A percentile compares a stretch with the other conserved stretches of the same genome.
phyloP scores from a whole-genome alignment of 2,329 filamentous ascomycete species.

The Pseudogymnoascus sp. region DNA sequence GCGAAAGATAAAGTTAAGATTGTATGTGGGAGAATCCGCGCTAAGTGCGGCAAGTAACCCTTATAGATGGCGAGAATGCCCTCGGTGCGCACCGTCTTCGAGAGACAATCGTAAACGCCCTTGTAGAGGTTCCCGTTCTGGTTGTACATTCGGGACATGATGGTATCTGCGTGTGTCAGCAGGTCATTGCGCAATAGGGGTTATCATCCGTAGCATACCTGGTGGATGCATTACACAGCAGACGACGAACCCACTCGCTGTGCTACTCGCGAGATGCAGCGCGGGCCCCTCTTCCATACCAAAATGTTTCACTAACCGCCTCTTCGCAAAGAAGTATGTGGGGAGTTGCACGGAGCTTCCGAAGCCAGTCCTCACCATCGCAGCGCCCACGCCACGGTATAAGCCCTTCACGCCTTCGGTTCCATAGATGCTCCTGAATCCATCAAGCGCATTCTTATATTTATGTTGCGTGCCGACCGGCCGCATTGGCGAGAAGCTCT shows the following conservation, averaged over 20 bases:
- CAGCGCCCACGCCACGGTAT: conserved; percentile 84
- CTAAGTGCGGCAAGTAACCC: conserved; percentile 90
- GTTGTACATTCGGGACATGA: conserved; percentile 99
- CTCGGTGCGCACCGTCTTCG: conserved; percentile 85
- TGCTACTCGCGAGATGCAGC: conserved; percentile 81
- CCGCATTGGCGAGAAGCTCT: conserved; percentile 86
- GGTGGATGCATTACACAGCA: conserved; percentile 98
- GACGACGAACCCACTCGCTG: conserved; percentile 88
- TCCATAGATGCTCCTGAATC: conserved; percentile 69
- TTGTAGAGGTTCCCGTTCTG: conserved; percentile 96
- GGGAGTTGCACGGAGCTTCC: conserved; percentile 93
- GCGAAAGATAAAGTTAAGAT: conserved; percentile 88
- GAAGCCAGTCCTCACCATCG: conserved; percentile 93
- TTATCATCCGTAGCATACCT: conserved; percentile 43
- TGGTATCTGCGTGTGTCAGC: conserved; percentile 57
- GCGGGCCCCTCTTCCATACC: conserved; percentile 87
- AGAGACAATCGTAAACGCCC: conserved; percentile 84
- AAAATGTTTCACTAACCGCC: conserved; percentile 70
- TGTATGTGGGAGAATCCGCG: conserved; percentile 90
- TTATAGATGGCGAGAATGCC: conserved; percentile 93
- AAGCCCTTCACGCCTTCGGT: conserved; percentile 72
- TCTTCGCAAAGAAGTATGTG: conserved; percentile 97
- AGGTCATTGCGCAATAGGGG: conserved; percentile 12
- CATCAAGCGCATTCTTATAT: conserved; percentile 81
- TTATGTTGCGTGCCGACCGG: conserved; percentile 96